A percentile compares a stretch with the other conserved stretches of the same genome.
Conservation (phyloP, 2,329 filamentous ascomycete genomes). For the Emericellopsis atlantica region DNA sequence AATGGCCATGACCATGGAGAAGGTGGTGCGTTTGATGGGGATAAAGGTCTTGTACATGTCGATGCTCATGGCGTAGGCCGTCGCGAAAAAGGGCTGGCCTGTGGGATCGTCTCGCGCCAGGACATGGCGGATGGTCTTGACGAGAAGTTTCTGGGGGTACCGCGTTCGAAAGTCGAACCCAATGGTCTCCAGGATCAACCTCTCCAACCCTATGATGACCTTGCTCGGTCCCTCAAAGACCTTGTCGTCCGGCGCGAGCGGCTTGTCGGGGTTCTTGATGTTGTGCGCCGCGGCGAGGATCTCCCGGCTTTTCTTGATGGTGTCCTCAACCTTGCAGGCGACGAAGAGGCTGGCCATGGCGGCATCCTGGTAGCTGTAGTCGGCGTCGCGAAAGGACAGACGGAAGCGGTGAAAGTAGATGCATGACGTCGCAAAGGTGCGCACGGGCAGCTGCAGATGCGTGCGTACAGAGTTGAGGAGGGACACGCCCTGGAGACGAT, state of each 20-base stretch:
- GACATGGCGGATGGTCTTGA: slow-evolving; percentile 61
- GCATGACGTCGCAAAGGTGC: slow-evolving; percentile 84
- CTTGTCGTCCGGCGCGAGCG: slow-evolving; percentile 67
- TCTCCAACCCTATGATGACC: slow-evolving; percentile 77
- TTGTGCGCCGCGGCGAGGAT: slow-evolving; percentile 88
- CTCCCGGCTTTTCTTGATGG: slow-evolving; percentile 89
- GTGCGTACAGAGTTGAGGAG: slow-evolving; percentile 80
- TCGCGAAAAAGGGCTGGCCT: slow-evolving; percentile 40
- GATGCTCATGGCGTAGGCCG: slow-evolving; percentile 71
- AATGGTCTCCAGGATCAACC: slow-evolving; percentile 83
- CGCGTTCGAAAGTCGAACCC: slow-evolving; percentile 89
- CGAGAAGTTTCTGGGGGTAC: slow-evolving; percentile 72
- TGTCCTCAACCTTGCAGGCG: slow-evolving; percentile 96
- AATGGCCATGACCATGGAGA: slow-evolving; percentile 73
- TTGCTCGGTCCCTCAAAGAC: slow-evolving; percentile 73
- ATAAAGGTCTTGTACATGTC: slow-evolving; percentile 91
- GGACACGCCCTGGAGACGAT: slow-evolving; percentile 74
- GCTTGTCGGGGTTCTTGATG: slow-evolving; percentile 58
- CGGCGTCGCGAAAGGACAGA: slow-evolving; percentile 68
- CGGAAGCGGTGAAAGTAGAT: slow-evolving; percentile 93
- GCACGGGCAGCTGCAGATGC: slow-evolving; percentile 67
- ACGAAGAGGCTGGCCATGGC: slow-evolving; percentile 81
- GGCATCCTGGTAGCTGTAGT: slow-evolving; percentile 79
- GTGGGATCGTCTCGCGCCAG: slow-evolving; percentile 9
- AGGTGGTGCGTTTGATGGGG: slow-evolving; percentile 77